phyloP scores from a whole-genome alignment of 2,329 filamentous ascomycete species.

The Claviceps arundinis region DNA sequence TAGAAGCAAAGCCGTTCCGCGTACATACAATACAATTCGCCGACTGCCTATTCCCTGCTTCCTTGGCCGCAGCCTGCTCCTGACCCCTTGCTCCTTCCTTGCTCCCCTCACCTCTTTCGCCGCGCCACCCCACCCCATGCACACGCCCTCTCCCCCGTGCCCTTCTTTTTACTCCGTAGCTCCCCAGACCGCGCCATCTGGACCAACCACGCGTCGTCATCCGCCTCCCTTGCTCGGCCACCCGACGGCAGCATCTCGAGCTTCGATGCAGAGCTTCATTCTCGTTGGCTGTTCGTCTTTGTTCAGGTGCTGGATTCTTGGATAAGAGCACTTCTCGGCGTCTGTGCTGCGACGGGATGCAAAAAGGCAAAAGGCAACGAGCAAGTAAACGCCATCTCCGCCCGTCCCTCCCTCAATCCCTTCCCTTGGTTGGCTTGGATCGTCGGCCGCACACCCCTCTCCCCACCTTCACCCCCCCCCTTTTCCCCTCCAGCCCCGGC shows the following conservation, averaged over 20 bases:
- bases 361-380: background rate
- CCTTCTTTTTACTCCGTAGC: background rate
- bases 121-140: too few relatives aligned
- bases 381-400: background rate
- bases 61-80: background rate
- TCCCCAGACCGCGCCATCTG: constrained; percentile 14
- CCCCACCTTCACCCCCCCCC: background rate
- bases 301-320: background rate
- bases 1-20: background rate
- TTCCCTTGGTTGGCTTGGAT: background rate
- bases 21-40: background rate
- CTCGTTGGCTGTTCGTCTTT: background rate
- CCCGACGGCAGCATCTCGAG: constrained; percentile 1
- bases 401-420: background rate
- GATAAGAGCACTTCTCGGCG: background rate
- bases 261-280: background rate
- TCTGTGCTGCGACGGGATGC: background rate
- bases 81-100: background rate
- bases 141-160: background rate
- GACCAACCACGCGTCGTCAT: constrained; percentile 23
- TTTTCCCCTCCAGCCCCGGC: background rate
- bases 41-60: background rate
- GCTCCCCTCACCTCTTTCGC: too few relatives aligned
- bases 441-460: background rate
- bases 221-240: constrained; percentile 9